Base-by-base conservation (phyloP, 2,329 filamentous ascomycete species). In the Purpureocillium takamizusanense region DNA sequence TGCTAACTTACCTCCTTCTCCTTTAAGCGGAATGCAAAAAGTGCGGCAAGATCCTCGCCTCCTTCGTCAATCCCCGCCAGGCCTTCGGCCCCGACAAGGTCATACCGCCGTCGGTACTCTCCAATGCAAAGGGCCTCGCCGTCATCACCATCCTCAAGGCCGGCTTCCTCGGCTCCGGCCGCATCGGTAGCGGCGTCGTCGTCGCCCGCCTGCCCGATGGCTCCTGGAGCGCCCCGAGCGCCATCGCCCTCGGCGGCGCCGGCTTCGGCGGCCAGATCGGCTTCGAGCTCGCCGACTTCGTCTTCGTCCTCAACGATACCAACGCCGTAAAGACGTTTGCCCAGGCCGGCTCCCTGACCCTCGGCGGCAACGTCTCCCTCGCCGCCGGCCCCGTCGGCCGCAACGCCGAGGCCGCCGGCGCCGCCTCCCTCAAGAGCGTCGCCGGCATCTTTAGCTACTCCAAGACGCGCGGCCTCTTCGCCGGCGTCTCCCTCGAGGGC, bases 401-500 rank as follows among this genome's bases (percentile, higher is more conserved):
- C 52, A 97, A 95, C 62, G 92, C 90, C 33, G 92, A 98, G 63
- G 92, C 92, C 11, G 90, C 92, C 28, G 92, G 92, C 46, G 90
- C 89, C 12, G 92, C 92, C 7, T 95, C 86, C 50, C 72, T 94
- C 46, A 90, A 81, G 67, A 81, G 87, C 46, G 83, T 97, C 8
- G 85, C 89, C 0, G 92, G 86, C 38, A 82, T 98, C 36, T 98
- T 98, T 69, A 86, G 86, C 53, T 98, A 98, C 71, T 92, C 84
- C 59, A 97, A 95, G 67, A 98, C 92, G 11, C 97, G 95, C 68
- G 92, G 92, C 15, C 68, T 98, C 25, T 98, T 98, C 52, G 92
- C 92, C 5, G 92, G 92, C 56, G 89, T 98, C 35, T 94, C 86
- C 50, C 69, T 98, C 48, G 92, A 98, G 61, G 92, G 92, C 16